A percentile compares a stretch with the other conserved stretches of the same genome.
Conservation (phyloP, 805 yeast species). For the Candida bentonensis region DNA sequence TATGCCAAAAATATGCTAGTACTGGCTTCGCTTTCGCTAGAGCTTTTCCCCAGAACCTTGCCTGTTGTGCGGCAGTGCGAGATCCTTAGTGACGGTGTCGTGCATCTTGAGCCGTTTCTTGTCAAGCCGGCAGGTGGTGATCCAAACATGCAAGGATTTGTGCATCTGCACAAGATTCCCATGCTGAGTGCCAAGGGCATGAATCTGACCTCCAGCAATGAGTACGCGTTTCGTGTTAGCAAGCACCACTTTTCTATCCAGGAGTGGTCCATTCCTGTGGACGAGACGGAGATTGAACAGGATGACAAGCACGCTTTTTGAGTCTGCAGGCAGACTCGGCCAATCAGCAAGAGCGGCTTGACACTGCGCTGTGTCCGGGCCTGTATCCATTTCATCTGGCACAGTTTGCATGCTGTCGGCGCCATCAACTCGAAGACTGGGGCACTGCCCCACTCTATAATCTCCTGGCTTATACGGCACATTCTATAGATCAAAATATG, state of each 20-base stretch:
- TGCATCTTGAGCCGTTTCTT: conserved; percentile 65
- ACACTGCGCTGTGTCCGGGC: too few relatives aligned
- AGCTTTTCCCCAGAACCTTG: conserved; percentile 42
- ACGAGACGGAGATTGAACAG: conserved; percentile 44
- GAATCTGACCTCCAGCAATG: conserved; percentile 60
- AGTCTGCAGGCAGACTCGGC: too few relatives aligned
- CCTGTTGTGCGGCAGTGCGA: conserved; percentile 38
- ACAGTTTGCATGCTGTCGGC: too few relatives aligned
- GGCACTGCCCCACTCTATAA: too few relatives aligned
- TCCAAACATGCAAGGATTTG: conserved; percentile 47
- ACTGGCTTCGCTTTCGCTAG: conserved; percentile 44
- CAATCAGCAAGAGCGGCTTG: too few relatives aligned
- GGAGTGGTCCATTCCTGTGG: conserved; percentile 91
- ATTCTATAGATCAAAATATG: too few relatives aligned
- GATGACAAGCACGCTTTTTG: neutral
- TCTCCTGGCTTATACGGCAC: too few relatives aligned
- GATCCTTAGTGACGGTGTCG: conserved; percentile 43
- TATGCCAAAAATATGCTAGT: conserved; percentile 30
- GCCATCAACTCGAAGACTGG: too few relatives aligned
- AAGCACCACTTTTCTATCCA: conserved; percentile 70
- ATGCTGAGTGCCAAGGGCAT: conserved; percentile 57
- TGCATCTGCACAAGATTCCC: conserved; percentile 61
- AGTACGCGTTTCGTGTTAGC: conserved; percentile 74
- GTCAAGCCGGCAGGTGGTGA: conserved; percentile 30
- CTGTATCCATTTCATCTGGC: too few relatives aligned